phyloP scores from a whole-genome alignment of 192 early-diverging fungal species.

The Coemansia sp. region DNA sequence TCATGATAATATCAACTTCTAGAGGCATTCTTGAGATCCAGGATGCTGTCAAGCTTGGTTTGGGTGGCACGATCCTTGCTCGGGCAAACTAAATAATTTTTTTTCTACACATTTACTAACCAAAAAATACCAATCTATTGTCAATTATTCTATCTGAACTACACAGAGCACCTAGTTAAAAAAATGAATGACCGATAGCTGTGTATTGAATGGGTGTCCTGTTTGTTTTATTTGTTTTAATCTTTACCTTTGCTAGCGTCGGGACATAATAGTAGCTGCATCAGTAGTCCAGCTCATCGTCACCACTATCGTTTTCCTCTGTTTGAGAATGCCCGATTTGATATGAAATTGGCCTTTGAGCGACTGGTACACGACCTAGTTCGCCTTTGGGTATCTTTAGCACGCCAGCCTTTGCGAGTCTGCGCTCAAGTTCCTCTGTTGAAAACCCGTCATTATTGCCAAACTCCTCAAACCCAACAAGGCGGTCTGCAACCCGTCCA shows the following conservation, averaged over 20 bases:
- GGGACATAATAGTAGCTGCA: neutral
- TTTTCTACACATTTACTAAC: neutral
- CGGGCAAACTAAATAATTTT: slow-evolving; percentile 44
- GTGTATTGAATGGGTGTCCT: too few species aligned
- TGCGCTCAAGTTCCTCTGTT: slow-evolving; percentile 73
- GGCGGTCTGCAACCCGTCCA: slow-evolving; percentile 73
- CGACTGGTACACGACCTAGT: slow-evolving; percentile 32
- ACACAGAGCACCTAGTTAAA: too few species aligned
- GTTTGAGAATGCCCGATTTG: neutral
- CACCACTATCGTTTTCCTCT: neutral
- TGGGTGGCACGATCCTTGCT: slow-evolving; percentile 88
- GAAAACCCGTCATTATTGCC: slow-evolving; percentile 85
- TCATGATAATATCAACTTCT: slow-evolving; percentile 85
- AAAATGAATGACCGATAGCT: too few species aligned
- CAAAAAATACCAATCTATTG: neutral
- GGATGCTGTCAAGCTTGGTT: slow-evolving; percentile 80
- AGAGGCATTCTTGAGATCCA: slow-evolving; percentile 88
- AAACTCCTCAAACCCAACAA: slow-evolving; percentile 92
- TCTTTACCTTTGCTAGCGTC: too few species aligned
- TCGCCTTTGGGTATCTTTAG: slow-evolving; percentile 52
- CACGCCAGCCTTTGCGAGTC: slow-evolving; percentile 62
- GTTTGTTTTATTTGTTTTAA: too few species aligned
- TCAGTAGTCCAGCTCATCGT: slow-evolving; percentile 12
- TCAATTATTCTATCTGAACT: too few species aligned
- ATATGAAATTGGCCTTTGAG: slow-evolving; percentile 38